Evolutionary conservation across 305 asterid genomes (phyloP), one percentile per base, ranked within the genome.

Genomic region (Ilex paraguariensis): DNA sequence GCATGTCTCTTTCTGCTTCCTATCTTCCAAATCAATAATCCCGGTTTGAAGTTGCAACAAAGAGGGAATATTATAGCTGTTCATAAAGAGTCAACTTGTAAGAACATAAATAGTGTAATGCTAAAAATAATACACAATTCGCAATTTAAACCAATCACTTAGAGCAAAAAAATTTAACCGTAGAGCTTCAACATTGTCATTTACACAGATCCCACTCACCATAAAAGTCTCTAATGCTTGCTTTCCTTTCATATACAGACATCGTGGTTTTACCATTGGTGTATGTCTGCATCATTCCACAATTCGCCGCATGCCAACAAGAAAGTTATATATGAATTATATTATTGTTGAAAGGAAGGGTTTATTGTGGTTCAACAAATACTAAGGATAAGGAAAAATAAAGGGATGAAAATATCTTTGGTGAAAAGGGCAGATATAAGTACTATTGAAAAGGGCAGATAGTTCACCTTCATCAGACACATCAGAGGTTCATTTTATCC

Each of bases 41-140:
- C 75, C 78, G 61, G 62, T 66, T 76, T 65, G 78, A 57, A 76
- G 75, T 76, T 76, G 78, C 73, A 68, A 59, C 13, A 75, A 51
- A 31, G 81, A 76, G 31, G 78, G 75, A 44, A 69, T 16, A 76
- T 72, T 16, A 68, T 51, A 15, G 72, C 81, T 76, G 64, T 52
- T 53, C 42, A 28, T 7, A n/a, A 2, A 54, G 11, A 54, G 2
- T 30, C 3, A 56, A 5, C 42, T 8, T 54, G 10, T 54, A 6
- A 33, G 28, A 3, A 54, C 31, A n/a, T 6, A n/a, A 14, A 6
- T 3, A 54, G 31, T 5, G 14, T 6, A 21, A 5, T 3, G 12
- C 14, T 2, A 5, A 5, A 28, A 28, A 21, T 7, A n/a, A 30
- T 3, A 56, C 36, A 28, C 9, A 31, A 4, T 30, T n/a, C n/a